Conservation (phyloP, 352 stramenopile species). For the Phytophthora idaei region DNA sequence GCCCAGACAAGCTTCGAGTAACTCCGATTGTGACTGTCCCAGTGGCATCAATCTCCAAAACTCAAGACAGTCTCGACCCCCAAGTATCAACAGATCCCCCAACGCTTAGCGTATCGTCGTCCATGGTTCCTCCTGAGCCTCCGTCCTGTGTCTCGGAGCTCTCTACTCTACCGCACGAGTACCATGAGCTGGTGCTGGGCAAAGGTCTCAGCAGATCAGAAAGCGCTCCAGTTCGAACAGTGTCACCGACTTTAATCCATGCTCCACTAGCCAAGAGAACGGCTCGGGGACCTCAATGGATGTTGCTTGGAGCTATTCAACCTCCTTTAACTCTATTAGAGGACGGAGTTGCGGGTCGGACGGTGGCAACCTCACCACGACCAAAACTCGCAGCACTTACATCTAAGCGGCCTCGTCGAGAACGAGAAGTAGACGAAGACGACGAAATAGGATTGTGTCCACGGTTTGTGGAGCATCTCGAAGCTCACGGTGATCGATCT, state of each 20-base stretch:
- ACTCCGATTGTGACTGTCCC: not conserved
- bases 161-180: conserved; percentile 32
- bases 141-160: conserved; percentile 31
- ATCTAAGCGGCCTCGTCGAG: conserved; percentile 17
- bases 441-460: conserved; percentile 19
- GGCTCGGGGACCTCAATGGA: conserved; percentile 10
- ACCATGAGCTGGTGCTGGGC: conserved; percentile 32
- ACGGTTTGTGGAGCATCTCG: conserved; percentile 28
- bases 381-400: conserved; percentile 12
- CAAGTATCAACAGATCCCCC: not conserved
- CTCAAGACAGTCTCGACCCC: not conserved
- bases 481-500: conserved; percentile 17
- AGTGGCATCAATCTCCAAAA: not conserved
- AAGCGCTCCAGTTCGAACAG: conserved; percentile 12
- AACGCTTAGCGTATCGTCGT: conserved; percentile 17
- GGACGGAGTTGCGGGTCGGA: conserved; percentile 28
- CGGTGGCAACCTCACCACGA: conserved; percentile 21
- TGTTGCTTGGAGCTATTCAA: conserved; percentile 11
- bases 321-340: conserved; percentile 18
- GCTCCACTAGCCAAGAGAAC: not conserved
- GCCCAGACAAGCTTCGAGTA: not conserved
- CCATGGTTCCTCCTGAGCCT: conserved; percentile 7
- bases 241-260: not conserved
- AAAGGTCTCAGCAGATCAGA: conserved; percentile 17
- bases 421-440: conserved; percentile 9